Base-by-base conservation (phyloP, 768 basidiomycete genomes). In the Termitomyces sp. region DNA sequence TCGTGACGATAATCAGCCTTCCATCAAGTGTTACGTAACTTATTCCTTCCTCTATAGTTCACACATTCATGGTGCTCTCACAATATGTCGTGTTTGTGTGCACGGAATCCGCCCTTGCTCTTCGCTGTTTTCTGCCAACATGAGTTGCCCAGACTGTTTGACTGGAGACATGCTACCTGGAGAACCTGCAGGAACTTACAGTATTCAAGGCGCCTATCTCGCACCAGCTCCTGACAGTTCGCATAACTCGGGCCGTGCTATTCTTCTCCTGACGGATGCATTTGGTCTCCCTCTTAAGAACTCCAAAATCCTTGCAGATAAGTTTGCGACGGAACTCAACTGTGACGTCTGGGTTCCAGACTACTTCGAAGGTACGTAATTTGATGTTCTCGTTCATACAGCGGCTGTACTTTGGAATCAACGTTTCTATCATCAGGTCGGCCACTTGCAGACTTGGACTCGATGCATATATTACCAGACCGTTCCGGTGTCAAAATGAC, bases 331-430 rank as follows among this genome's bases (percentile, higher is more conserved):
- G 55, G 63, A 68, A 20, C 63, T 86, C n/a, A 66, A 72, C 14
- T 82, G 84, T 57, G 84, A 87, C 61, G 84, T 86, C 14, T 86
- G 82, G 80, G 73, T 84, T 38, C 85, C 85, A 13, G 86, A 87
- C 67, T 66, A 83, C 44, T 88, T 87, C 63, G 64, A 73, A 56
- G 86, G 84, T 81, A 53, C 14, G 4, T 14, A 42, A 4, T 18
- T 16, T 48, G 8, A 18, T 9, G 6, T 43, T 16, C 47, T 45
- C 24, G 16, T 16, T 36, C 36, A 28, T 54, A 18, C 3, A 22
- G 12, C 8, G 36, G 53, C 2, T 20, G 5, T 24, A 16, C 14
- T 22, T 22, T 24, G 40, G 35, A 38, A 1, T 33, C 30, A 43
- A 22, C 10, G 40, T 35, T 8, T 30, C 6, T 26, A 54, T 14